Evolutionary conservation across 768 basidiomycete genomes (phyloP).

Genomic region (Lactarius deliciosus): DNA sequence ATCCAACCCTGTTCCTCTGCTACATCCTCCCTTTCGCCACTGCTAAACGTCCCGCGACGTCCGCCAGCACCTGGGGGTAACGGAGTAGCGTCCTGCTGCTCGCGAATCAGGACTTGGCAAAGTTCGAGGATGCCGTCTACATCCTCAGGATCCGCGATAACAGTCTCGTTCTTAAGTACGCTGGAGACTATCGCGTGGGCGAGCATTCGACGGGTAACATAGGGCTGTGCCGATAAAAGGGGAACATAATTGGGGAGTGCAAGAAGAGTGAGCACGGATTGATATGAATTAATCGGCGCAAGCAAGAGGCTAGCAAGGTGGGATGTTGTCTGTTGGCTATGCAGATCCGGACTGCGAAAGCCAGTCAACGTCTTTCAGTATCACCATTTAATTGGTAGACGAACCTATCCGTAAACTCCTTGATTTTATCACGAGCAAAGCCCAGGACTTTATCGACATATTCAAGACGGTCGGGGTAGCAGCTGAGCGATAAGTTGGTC

Average conservation of each 20-base stretch:
- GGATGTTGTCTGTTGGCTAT: slow-evolving; percentile 79
- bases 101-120: slow-evolving; percentile 89
- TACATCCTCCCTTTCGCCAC: slow-evolving; percentile 80
- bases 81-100: slow-evolving; percentile 59
- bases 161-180: slow-evolving; percentile 94
- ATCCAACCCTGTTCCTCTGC: slow-evolving; percentile 99
- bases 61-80: slow-evolving; percentile 44
- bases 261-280: slow-evolving; percentile 94
- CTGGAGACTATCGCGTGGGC: slow-evolving; percentile 94
- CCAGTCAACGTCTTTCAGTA: slow-evolving; percentile 10
- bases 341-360: slow-evolving; percentile 72
- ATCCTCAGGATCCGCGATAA: slow-evolving; percentile 91
- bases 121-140: slow-evolving; percentile 91
- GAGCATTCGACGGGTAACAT: slow-evolving; percentile 86
- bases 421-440: slow-evolving; percentile 84
- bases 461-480: slow-evolving; percentile 95
- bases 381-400: slow-evolving; percentile 4
- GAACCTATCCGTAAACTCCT: slow-evolving; percentile 82
- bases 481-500: slow-evolving; percentile 91
- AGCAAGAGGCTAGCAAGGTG: slow-evolving; percentile 91
- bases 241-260: slow-evolving; percentile 89
- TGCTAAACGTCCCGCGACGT: slow-evolving; percentile 54
- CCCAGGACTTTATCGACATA: slow-evolving; percentile 95
- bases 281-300: slow-evolving; percentile 94
- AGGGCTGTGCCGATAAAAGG: slow-evolving; percentile 82